Conservation (phyloP, 163 green algal genomes). For the Chlorella variabilis region DNA sequence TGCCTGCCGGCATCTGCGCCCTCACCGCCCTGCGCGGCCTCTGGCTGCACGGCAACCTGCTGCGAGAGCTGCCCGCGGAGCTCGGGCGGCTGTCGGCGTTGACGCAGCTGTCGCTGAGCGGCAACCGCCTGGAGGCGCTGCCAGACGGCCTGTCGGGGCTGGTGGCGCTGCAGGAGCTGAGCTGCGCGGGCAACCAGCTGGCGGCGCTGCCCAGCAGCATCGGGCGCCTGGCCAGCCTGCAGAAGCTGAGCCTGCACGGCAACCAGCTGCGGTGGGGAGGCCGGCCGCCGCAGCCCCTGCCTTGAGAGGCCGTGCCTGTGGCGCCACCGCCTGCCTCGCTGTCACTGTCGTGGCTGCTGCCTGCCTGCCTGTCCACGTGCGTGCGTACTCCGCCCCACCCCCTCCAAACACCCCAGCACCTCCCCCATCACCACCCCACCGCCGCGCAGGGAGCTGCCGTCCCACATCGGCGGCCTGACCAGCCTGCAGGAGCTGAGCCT, state of each 20-base stretch:
- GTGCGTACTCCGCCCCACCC: neutral
- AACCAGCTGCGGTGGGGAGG: slow-evolving; percentile 48
- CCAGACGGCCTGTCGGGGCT: slow-evolving; percentile 49
- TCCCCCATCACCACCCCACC: too few species aligned
- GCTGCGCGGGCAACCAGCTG: slow-evolving; percentile 54
- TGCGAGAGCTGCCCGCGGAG: slow-evolving; percentile 54
- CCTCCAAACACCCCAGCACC: too few species aligned
- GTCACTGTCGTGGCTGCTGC: too few species aligned
- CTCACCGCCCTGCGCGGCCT: slow-evolving; percentile 55
- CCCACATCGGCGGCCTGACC: slow-evolving; percentile 43
- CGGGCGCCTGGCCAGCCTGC: slow-evolving; percentile 42
- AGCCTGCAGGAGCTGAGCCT: slow-evolving; percentile 54
- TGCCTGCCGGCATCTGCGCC: slow-evolving; percentile 50
- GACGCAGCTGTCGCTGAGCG: slow-evolving; percentile 48
- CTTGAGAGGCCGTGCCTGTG: too few species aligned
- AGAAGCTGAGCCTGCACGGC: slow-evolving; percentile 63
- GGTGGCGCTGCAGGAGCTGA: slow-evolving; percentile 46
- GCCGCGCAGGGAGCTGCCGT: slow-evolving; percentile 40
- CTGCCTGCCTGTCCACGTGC: neutral
- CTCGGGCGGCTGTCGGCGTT: slow-evolving; percentile 45
- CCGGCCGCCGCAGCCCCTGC: too few species aligned
- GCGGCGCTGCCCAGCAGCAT: slow-evolving; percentile 29
- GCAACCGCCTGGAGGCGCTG: slow-evolving; percentile 56
- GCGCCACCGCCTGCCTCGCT: too few species aligned
- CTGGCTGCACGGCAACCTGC: slow-evolving; percentile 70